Percentiles rank a stretch among this genome's conserved stretches.
These are phyloP conservation scores for Globisporangium nagaii DNA, from an alignment of 352 stramenopile species.

Conservation along the genomic window DNA sequence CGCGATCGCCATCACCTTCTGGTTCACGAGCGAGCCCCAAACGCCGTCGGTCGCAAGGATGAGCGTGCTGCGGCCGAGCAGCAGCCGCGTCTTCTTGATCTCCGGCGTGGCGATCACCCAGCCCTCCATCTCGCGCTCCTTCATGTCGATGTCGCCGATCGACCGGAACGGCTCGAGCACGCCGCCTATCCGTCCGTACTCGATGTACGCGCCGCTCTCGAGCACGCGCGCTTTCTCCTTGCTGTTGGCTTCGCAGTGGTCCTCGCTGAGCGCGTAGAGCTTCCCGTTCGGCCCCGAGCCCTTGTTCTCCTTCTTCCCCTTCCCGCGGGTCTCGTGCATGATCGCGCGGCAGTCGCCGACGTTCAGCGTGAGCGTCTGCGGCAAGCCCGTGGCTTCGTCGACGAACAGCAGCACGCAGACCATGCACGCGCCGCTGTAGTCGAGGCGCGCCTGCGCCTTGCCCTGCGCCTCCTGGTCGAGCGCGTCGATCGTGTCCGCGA, in stretches of 20 bases:
- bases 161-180: conserved; percentile 78
- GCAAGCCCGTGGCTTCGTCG: conserved; percentile 22
- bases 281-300: conserved; percentile 4
- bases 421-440: conserved; percentile 67
- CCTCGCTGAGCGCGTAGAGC: conserved; percentile 35
- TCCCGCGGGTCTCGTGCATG: conserved; percentile 24
- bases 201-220: conserved; percentile 56
- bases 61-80: conserved; percentile 37
- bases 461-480: conserved; percentile 43
- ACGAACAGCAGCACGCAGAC: conserved; percentile 48
- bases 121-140: conserved; percentile 57
- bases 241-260: conserved; percentile 67
- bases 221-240: conserved; percentile 58
- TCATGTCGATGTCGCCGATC: conserved; percentile 85
- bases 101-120: conserved; percentile 74
- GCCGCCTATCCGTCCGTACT: conserved; percentile 67
- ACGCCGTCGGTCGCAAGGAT: conserved; percentile 74
- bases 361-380: conserved; percentile 61
- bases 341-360: conserved; percentile 70
- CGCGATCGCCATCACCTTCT: conserved; percentile 47
- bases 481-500: conserved; percentile 35
- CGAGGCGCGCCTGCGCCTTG: conserved; percentile 25
- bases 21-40: conserved; percentile 61
- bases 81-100: conserved; percentile 40
- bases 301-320: conserved; percentile 15